These are phyloP conservation scores for Trichosporon coremiiforme DNA, from an alignment of 1,284 basidiomycete genomes.

Conservation along the genomic window DNA sequence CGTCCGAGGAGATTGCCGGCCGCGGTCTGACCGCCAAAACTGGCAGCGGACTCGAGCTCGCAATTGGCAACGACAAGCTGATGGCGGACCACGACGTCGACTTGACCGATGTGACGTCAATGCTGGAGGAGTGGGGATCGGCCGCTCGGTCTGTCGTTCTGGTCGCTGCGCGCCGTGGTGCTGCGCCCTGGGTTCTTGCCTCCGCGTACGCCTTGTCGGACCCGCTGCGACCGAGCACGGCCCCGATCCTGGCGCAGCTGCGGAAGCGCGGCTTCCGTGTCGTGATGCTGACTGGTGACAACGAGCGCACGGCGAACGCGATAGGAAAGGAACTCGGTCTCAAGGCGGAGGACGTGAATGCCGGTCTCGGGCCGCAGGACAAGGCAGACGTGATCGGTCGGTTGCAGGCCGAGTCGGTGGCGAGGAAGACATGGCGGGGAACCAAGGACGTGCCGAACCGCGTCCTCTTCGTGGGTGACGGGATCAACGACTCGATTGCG, in stretches of 20 bases:
- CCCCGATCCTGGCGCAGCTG: slow-evolving; percentile 74
- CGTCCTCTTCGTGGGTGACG: slow-evolving; percentile 97
- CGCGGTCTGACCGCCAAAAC: slow-evolving; percentile 74
- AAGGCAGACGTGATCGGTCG: slow-evolving; percentile 63
- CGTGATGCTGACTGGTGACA: slow-evolving; percentile 88
- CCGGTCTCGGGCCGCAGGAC: slow-evolving; percentile 87
- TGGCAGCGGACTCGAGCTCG: slow-evolving; percentile 70
- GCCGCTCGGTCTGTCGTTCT: slow-evolving; percentile 81
- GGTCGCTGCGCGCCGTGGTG: slow-evolving; percentile 68
- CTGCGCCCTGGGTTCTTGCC: slow-evolving; percentile 22
- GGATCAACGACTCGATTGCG: slow-evolving; percentile 97
- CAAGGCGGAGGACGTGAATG: slow-evolving; percentile 73
- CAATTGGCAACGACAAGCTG: slow-evolving; percentile 36
- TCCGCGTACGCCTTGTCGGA: slow-evolving; percentile 72
- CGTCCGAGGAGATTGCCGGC: slow-evolving; percentile 72
- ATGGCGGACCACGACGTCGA: slow-evolving; percentile 36
- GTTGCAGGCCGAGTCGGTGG: slow-evolving; percentile 22
- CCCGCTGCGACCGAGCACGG: slow-evolving; percentile 76
- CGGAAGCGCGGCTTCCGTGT: slow-evolving; percentile 84
- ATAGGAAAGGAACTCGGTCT: slow-evolving; percentile 87
- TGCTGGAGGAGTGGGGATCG: slow-evolving; percentile 66
- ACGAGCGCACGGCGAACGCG: slow-evolving; percentile 75
- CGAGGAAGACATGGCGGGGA: slow-evolving; percentile 50
- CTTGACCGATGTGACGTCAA: slow-evolving; percentile 58
- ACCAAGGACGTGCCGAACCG: slow-evolving; percentile 64